phyloP scores from a whole-genome alignment of 805 yeast species.

The Myxozyma neotropica region DNA sequence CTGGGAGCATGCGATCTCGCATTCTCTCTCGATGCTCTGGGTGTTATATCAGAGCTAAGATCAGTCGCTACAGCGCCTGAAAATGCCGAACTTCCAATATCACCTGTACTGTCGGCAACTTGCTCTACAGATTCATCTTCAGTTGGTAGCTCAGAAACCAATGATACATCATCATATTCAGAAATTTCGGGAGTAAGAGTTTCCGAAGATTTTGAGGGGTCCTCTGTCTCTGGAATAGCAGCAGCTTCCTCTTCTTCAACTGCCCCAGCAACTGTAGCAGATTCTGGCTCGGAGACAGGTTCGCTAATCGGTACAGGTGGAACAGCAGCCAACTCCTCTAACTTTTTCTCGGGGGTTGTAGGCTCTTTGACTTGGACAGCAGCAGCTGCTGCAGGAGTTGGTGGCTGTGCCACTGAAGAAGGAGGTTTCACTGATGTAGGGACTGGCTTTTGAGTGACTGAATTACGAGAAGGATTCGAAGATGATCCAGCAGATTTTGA shows the following conservation, averaged over 20 bases:
- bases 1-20: not conserved
- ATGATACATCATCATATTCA: not conserved
- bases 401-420: no score
- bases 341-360: no score
- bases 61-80: conserved; percentile 9
- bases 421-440: conserved; percentile 2
- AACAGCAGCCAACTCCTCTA: no score
- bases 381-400: no score
- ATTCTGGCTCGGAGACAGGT: not conserved
- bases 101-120: conserved; percentile 5
- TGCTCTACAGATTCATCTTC: not conserved
- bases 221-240: not conserved
- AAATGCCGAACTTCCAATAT: conserved; percentile 4
- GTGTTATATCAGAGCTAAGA: not conserved
- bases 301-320: no score
- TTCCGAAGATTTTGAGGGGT: not conserved
- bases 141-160: not conserved
- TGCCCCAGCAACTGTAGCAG: not conserved
- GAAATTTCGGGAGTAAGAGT: not conserved
- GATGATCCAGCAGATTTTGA: conserved; percentile 4
- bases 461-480: not conserved
- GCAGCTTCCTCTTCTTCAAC: not conserved
- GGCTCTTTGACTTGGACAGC: no score
- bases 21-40: conserved; percentile 11
- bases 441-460: not conserved